phyloP scores from a whole-genome alignment of 2,329 filamentous ascomycete genomes.

The Neocucurbitaria cava region DNA sequence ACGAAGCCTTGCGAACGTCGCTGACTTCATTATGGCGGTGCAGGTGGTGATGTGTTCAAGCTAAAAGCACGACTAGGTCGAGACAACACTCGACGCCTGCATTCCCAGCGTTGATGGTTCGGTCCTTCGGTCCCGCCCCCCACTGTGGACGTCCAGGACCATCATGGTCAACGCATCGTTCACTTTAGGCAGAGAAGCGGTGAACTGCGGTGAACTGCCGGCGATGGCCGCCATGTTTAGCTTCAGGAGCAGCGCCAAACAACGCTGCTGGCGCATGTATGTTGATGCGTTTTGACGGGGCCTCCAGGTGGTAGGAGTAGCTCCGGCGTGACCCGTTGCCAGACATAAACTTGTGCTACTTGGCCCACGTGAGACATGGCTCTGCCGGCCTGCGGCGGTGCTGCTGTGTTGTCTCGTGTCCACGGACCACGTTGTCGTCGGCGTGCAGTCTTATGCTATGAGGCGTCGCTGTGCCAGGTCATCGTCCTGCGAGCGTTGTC shows the following conservation, averaged over 20 bases:
- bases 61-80: slow-evolving; percentile 28
- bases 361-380: slow-evolving; percentile 38
- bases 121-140: slow-evolving; percentile 20
- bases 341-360: slow-evolving; percentile 21
- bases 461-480: slow-evolving; percentile 21
- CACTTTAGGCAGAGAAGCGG: slow-evolving; percentile 32
- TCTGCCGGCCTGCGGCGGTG: slow-evolving; percentile 32
- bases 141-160: slow-evolving; percentile 20
- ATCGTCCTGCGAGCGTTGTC: slow-evolving; percentile 11
- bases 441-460: slow-evolving; percentile 21
- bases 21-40: slow-evolving; percentile 47
- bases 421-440: slow-evolving; percentile 40
- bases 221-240: slow-evolving; percentile 32
- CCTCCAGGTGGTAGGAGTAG: slow-evolving; percentile 27
- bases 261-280: slow-evolving; percentile 25
- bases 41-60: slow-evolving; percentile 46
- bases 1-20: slow-evolving; percentile 41
- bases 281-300: slow-evolving; percentile 28
- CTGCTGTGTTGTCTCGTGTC: slow-evolving; percentile 40
- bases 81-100: slow-evolving; percentile 15
- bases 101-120: slow-evolving; percentile 22
- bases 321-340: slow-evolving; percentile 42
- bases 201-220: slow-evolving; percentile 47
- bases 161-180: slow-evolving; percentile 19
- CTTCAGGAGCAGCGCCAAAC: slow-evolving; percentile 22